Base-by-base conservation (phyloP, 495 filamentous ascomycete genomes). In the Xylaria flabelliformis region DNA sequence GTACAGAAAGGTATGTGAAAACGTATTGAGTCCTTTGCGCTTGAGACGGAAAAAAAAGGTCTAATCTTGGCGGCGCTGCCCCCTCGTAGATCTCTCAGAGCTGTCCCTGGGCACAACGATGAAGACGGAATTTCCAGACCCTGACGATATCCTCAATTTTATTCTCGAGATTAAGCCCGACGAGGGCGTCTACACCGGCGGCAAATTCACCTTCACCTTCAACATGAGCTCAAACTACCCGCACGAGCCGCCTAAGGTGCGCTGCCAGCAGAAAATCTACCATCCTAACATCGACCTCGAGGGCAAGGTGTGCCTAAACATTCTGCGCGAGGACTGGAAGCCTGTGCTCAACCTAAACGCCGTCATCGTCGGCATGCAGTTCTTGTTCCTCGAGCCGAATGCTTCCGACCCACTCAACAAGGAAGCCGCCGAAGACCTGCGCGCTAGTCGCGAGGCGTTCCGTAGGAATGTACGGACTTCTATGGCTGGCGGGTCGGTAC, bases 221-320 rank as follows among this genome's bases (percentile, higher is more conserved):
- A 87, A 88, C 75, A 97, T 98, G 83, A 92, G 93, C 79, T 93
- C 95, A 76, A 94, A 92, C 83, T 99, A 97, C 85, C 96, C 96
- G 10, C 97, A 98, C 81, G 96, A 98, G 80, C 95, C 96, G 71
- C 96, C 96, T 0, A 98, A 98, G 83, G 97, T 99, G 75, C 97
- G 95, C 80, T 98, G 96, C 82, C 93, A 91, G 68, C 93, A 99
- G 81, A 99, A 97, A 86, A 98, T 98, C 75, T 99, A 99, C 83
- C 96, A 99, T 77, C 96, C 96, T 13, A 99, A 99, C 81, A 98
- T 99, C 81, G 96, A 99, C 79, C 86, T 97, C 62, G 96, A 99
- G 77, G 96, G 96, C 50, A 99, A 99, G 78, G 94, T 99, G 17
- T 99, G 96, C 84, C 81, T 99, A 75, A 99, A 99, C 79, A 98